phyloP scores from a whole-genome alignment of 2,329 filamentous ascomycete genomes.

The Fusarium sambucinum region DNA sequence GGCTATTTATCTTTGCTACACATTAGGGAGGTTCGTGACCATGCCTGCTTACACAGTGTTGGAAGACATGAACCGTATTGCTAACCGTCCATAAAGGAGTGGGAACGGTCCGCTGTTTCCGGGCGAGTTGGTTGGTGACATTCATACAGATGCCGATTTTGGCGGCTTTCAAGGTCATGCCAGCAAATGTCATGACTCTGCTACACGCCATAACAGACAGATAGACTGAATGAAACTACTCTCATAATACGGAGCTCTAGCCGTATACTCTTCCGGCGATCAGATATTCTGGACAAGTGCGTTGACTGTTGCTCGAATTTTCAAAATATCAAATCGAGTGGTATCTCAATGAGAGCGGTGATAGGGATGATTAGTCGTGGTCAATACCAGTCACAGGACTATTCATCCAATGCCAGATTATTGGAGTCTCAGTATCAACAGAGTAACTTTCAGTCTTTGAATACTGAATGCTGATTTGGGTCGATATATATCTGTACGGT shows the following conservation, averaged over 20 bases:
- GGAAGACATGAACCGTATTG: neutral
- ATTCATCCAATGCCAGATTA: neutral
- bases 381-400: too few relatives aligned
- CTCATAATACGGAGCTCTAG: neutral
- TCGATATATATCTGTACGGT: neutral
- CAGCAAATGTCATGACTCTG: neutral
- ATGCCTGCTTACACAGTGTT: neutral
- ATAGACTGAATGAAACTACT: neutral
- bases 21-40: neutral
- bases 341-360: neutral
- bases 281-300: too few relatives aligned
- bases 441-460: neutral
- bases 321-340: slow-evolving; percentile 1
- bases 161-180: neutral
- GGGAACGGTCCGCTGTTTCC: neutral
- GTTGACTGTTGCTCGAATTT: slow-evolving; percentile 4
- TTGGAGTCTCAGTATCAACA: slow-evolving; percentile 3
- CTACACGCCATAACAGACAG: neutral
- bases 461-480: neutral
- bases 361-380: neutral
- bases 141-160: neutral
- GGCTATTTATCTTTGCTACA: too few relatives aligned
- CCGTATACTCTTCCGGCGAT: neutral
- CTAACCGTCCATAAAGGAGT: neutral
- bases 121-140: neutral